Evolutionary conservation across 208 protist species (phyloP).

Genomic region (Acanthamoeba lenticulata): DNA sequence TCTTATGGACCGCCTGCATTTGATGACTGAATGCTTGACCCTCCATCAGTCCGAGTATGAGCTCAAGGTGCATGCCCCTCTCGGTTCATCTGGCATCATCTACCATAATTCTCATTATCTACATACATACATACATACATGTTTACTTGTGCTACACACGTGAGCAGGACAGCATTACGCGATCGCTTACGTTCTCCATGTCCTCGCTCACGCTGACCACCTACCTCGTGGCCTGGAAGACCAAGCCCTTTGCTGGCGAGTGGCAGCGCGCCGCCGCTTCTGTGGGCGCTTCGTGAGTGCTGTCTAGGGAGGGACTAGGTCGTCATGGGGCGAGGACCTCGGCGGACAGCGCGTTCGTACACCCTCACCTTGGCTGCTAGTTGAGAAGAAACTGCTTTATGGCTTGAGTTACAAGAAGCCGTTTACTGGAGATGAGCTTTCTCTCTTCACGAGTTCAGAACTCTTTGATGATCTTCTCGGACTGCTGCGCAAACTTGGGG

Average conservation of each 20-base stretch:
- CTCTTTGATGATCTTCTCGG: slow-evolving; percentile 5
- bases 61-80: neutral
- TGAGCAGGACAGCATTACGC: slow-evolving; percentile 25
- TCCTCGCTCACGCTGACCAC: slow-evolving; percentile 12
- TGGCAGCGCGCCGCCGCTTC: neutral
- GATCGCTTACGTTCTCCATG: neutral
- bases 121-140: neutral
- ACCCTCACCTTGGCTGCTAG: neutral
- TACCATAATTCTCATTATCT: neutral
- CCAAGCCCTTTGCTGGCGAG: neutral
- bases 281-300: neutral
- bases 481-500: neutral
- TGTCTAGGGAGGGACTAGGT: no score
- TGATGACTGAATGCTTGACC: neutral
- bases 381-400: neutral
- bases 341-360: neutral
- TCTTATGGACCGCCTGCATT: neutral
- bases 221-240: slow-evolving; percentile 34
- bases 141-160: neutral
- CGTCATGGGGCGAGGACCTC: neutral
- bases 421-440: no score
- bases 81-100: neutral
- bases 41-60: slow-evolving; percentile 33
- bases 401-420: neutral
- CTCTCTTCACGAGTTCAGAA: neutral